Evolutionary conservation across 2,329 filamentous ascomycete genomes (phyloP).

Genomic region (Alternaria conjuncta): DNA sequence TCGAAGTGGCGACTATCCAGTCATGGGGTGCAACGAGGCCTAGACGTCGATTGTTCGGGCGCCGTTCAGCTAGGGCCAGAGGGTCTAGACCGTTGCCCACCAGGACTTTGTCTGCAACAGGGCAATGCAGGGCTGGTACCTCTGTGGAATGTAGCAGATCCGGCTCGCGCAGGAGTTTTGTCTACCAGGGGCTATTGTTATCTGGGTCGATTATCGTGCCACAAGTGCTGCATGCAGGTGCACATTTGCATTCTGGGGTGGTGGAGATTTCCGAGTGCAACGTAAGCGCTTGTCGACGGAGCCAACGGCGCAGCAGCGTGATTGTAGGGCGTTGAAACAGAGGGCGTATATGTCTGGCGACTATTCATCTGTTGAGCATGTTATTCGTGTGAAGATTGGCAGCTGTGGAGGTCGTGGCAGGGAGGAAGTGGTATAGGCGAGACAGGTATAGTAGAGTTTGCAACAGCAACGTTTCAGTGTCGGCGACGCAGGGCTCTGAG

Average conservation of each 20-base stretch:
- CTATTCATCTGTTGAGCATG: neutral
- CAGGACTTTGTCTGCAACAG: neutral
- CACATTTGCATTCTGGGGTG: neutral
- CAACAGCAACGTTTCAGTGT: neutral
- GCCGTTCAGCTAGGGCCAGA: neutral
- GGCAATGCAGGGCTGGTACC: neutral
- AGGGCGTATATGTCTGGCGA: neutral
- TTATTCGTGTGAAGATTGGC: neutral
- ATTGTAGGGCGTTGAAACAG: neutral
- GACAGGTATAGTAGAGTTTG: neutral
- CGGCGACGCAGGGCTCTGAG: neutral
- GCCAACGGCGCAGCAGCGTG: neutral
- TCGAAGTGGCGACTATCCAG: neutral
- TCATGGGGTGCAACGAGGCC: neutral
- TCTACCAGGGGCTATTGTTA: neutral
- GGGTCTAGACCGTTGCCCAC: neutral
- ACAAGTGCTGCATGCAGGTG: conserved; percentile 9
- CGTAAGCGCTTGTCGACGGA: conserved; percentile 1
- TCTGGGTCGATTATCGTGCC: neutral
- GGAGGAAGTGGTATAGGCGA: neutral
- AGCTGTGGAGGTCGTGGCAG: neutral
- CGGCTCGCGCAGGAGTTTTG: neutral
- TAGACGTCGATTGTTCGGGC: neutral
- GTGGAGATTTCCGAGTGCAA: neutral
- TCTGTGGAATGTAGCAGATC: neutral